phyloP scores from a whole-genome alignment of 164 flowering plant genomes.

The Magnolia kwangsiensis region DNA sequence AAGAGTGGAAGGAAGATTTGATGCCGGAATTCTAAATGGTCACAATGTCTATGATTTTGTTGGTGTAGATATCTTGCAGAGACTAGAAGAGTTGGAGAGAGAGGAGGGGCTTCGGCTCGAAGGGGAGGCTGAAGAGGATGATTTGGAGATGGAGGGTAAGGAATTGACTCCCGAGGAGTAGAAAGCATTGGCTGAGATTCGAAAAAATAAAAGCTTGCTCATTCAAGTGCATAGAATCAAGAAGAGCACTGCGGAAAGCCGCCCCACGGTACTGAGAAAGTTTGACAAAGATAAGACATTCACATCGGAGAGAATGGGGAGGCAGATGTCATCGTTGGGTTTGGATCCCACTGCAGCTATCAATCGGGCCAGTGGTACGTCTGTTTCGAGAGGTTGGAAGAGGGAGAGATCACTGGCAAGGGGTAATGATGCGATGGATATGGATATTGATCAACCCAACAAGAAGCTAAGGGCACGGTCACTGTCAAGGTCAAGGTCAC shows the following conservation, averaged over 20 bases:
- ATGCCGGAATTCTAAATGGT: constrained; percentile 92
- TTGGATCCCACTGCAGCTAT: constrained; percentile 69
- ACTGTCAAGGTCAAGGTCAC: constrained; percentile 44
- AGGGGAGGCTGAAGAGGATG: constrained; percentile 49
- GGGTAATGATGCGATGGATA: constrained; percentile 41
- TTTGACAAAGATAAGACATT: constrained; percentile 67
- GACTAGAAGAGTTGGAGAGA: constrained; percentile 78
- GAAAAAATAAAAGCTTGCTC: constrained; percentile 75
- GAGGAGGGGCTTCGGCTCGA: constrained; percentile 60
- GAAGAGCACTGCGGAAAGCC: constrained; percentile 83
- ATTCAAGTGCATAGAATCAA: constrained; percentile 77
- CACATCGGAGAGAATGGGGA: constrained; percentile 83
- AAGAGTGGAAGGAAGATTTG: constrained; percentile 82
- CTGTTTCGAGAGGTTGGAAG: constrained; percentile 59
- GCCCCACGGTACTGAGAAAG: constrained; percentile 74
- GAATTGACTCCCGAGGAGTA: constrained; percentile 62
- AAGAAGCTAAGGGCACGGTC: constrained; percentile 50
- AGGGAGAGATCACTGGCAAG: constrained; percentile 61
- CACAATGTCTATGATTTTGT: constrained; percentile 80
- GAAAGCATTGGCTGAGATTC: constrained; percentile 60
- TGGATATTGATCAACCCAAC: constrained; percentile 47
- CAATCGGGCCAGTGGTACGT: constrained; percentile 60
- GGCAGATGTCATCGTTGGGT: constrained; percentile 67
- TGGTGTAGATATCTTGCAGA: constrained; percentile 64
- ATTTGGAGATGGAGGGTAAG: constrained; percentile 60